Evolutionary conservation across 1,139 yeast genomes (phyloP).

Genomic region (Blastobotrys proliferans): DNA sequence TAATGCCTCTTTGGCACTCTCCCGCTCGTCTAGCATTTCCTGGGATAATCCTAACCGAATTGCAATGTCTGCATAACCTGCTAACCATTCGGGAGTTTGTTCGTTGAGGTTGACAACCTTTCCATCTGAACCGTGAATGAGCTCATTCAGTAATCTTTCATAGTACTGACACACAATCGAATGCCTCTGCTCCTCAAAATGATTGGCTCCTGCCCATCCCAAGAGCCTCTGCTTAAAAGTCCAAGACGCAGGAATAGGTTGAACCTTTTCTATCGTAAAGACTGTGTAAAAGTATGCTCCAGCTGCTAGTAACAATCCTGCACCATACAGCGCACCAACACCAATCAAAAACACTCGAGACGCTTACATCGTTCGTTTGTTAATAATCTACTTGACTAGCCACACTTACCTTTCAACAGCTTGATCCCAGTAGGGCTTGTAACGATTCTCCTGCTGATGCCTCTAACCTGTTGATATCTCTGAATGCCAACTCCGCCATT

Average conservation of each 20-base stretch:
- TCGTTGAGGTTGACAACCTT: conserved; percentile 18
- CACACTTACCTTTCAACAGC: conserved; percentile 8
- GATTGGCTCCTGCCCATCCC: conserved; percentile 31
- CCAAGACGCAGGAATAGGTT: conserved; percentile 33
- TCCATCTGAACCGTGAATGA: conserved; percentile 21
- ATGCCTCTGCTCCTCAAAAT: conserved; percentile 27
- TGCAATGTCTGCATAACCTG: conserved; percentile 38
- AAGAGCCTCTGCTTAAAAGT: conserved; percentile 27
- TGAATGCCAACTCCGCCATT: no score
- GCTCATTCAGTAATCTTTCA: conserved; percentile 26
- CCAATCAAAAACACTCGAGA: conserved; percentile 16
- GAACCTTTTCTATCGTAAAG: conserved; percentile 26
- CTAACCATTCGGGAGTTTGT: conserved; percentile 36
- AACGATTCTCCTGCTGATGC: conserved; percentile 12
- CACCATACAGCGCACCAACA: conserved; percentile 23
- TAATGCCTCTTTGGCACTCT: conserved; percentile 34
- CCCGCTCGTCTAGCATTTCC: conserved; percentile 24
- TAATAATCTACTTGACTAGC: background rate
- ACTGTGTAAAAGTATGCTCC: conserved; percentile 25
- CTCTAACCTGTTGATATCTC: no score
- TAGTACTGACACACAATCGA: conserved; percentile 22
- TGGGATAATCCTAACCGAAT: conserved; percentile 36
- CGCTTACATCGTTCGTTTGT: background rate
- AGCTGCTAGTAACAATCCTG: conserved; percentile 22
- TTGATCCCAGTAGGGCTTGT: conserved; percentile 17